These are phyloP conservation scores for Cymbidium sinense DNA, from an alignment of 106 monocot genomes.

Conservation along the genomic window DNA sequence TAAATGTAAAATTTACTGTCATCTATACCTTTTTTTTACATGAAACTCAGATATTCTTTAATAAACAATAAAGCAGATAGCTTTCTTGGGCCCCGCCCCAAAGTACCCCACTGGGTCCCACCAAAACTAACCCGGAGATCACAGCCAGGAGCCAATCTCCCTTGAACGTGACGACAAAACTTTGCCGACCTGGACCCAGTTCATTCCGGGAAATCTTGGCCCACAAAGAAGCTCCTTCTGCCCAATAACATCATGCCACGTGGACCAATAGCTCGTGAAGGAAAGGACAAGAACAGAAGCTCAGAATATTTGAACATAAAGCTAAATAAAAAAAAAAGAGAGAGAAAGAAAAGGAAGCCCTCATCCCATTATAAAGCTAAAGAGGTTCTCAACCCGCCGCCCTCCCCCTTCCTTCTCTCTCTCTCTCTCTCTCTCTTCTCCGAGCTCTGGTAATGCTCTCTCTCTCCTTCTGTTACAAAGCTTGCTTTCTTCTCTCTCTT, in stretches of 20 bases:
- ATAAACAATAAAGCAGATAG: neutral
- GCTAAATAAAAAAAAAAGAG: constrained; percentile 4
- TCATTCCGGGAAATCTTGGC: neutral
- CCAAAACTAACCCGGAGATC: neutral
- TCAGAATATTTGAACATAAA: constrained; percentile 13
- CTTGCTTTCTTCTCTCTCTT: neutral
- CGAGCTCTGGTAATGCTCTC: neutral
- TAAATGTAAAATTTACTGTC: no score
- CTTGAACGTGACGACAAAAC: constrained; percentile 3
- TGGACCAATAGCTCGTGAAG: neutral
- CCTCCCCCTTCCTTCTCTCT: neutral
- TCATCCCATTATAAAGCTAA: constrained; percentile 17
- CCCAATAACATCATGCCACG: constrained; percentile 3
- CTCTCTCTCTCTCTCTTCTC: neutral
- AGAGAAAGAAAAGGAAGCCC: constrained; percentile 9
- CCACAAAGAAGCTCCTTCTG: neutral
- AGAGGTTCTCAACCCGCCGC: neutral
- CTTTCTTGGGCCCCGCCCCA: constrained; percentile 4
- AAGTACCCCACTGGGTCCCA: neutral
- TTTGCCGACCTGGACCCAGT: constrained; percentile 11
- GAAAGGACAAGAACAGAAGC: constrained; percentile 15
- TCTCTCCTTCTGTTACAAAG: neutral
- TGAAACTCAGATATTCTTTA: neutral
- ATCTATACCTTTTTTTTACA: no score
- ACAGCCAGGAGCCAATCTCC: neutral